Conservation (phyloP, 2,329 filamentous ascomycete genomes). For the Fusarium verticillioides region DNA sequence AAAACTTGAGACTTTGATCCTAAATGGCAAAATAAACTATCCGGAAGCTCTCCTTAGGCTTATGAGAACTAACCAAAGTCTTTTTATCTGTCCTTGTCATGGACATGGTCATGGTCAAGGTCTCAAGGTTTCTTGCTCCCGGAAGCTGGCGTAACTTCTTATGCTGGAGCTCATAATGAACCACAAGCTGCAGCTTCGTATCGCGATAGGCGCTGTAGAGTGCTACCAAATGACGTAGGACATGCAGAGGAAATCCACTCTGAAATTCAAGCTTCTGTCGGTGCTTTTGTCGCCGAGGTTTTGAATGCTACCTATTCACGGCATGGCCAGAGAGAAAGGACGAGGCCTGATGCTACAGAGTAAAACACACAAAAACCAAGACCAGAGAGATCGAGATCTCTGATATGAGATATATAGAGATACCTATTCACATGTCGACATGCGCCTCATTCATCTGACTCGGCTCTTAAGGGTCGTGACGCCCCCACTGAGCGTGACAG, state of each 20-base stretch:
- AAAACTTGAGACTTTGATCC: neutral
- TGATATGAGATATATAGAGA: conserved; percentile 17
- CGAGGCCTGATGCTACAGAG: neutral
- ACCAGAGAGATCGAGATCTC: conserved; percentile 29
- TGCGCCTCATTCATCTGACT: conserved; percentile 33
- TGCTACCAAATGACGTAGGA: conserved; percentile 44
- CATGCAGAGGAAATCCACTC: conserved; percentile 23
- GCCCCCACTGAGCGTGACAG: conserved; percentile 32
- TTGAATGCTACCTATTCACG: conserved; percentile 4
- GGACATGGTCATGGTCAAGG: neutral
- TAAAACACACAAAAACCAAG: neutral
- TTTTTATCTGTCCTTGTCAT: neutral
- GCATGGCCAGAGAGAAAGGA: neutral
- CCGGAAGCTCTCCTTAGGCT: neutral
- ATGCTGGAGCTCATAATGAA: conserved; percentile 5
- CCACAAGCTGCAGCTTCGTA: conserved; percentile 25
- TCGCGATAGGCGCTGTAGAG: conserved; percentile 32
- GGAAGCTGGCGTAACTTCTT: neutral
- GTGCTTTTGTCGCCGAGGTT: neutral
- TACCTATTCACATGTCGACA: conserved; percentile 30
- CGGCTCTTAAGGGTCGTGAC: conserved; percentile 18
- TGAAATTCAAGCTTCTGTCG: conserved; percentile 26
- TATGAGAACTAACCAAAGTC: neutral
- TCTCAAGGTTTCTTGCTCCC: neutral
- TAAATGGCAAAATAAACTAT: neutral